Evolutionary conservation across 2,329 filamentous ascomycete genomes (phyloP), one percentile per base, ranked within the genome.

Genomic region (Diplodia intermedia): DNA sequence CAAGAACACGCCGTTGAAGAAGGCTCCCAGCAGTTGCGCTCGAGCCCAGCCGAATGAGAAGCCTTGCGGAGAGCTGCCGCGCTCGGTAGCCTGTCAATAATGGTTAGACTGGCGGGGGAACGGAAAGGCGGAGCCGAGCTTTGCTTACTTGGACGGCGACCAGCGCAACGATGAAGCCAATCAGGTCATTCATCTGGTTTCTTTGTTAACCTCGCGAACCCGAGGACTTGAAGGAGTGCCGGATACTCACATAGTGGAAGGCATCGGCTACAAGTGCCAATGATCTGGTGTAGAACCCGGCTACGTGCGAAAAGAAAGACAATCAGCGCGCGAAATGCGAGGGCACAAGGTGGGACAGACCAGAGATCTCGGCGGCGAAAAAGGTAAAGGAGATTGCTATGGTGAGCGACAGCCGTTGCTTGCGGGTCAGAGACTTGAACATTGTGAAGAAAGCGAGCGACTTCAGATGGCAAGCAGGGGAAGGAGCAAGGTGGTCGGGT

Each of bases 1-100:
- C 1, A 94, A 83, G 69, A 94, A 91, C 1, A 89, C 88, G 15
- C 91, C 91, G 73, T 94, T 94, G 83, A 93, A 94, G 77, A 94
- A 94, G 26, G 90, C 90, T 5, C 91, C 91, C 0, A 94, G 82
- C 1, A 93, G 77, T n/a, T 87, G 86, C 18, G 90, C 90, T 38
- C 91, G 85, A 68, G 91, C 89, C 90, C 90, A 93, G n/a, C 91
- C 91, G 71, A 91, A 93, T 0, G 90, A 87, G 18, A 91, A 82
- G 11, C 82, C 82, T 69, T 85, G 82, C 0, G 89, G 89, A 1
- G 85, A 85, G 5, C 85, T 79, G 54, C 81, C 80, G 52, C 83
- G 80, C 70, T 90, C 85, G 23, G 88, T 70, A 54, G 72, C 66
- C 72, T 65, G 18, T 70, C 60, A 11, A 5, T 57, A n/a, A n/a